Base-by-base conservation (phyloP, 148 eudicot genomes). In the Mesembryanthemum crystallinum region DNA sequence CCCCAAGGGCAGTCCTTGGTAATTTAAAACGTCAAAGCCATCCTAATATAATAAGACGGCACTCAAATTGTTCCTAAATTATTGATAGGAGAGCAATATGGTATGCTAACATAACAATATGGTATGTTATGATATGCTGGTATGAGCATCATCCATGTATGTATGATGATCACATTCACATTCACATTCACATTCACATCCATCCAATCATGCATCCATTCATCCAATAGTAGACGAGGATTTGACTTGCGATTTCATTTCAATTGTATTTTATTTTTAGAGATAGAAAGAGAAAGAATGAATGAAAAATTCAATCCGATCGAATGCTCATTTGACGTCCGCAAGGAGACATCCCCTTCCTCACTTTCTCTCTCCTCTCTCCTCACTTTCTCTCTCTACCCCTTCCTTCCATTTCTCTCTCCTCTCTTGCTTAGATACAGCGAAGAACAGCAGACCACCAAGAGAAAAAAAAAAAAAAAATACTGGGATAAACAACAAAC, bases 271-370 rank as follows among this genome's bases (percentile, higher is more conserved):
- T 39, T 9, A 39, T 39, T 39, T 39, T 39, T 13, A 27, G 17
- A 24, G 39, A 73, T 25, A 68, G 21, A 27, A 20, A 68, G 0
- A 58, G n/a, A 68, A 52, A 73, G 72, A 74, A 49, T 39, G 70
- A 71, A 74, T 49, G 67, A 72, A 77, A 78, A 80, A 78, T 85
- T 89, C 82, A 92, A 89, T 85, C 84, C 62, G 71, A 89, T 87
- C 76, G n/a, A 92, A 92, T 88, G 64, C 76, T 59, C 61, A 72
- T 87, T 92, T 92, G 92, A 92, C 90, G 92, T 92, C 97, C 94
- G 92, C 90, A 83, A 88, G 80, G 85, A 85, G 83, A 79, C 79
- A 69, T 72, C 65, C 62, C 60, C 64, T 76, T 68, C 24, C 79
- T 9, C 67, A 39, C 47, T n/a, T 66, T 77, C 86, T 73, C 81